A percentile compares a stretch with the other conserved stretches of the same genome.
phyloP scores from a whole-genome alignment of 2,329 filamentous ascomycete genomes.

The Chalara sp. region DNA sequence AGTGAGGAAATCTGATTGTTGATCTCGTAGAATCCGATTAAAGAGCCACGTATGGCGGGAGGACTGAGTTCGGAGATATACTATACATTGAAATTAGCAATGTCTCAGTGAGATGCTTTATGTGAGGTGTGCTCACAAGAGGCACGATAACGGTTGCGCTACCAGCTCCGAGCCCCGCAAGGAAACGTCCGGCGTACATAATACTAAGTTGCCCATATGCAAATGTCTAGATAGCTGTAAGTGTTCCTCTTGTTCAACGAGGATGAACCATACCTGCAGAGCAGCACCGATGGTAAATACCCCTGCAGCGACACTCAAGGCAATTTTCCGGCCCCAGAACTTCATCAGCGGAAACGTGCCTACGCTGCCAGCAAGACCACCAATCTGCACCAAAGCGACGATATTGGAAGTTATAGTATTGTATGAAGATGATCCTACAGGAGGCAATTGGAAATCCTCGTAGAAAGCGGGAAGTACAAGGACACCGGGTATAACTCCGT shows the following conservation, averaged over 20 bases:
- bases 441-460: slow-evolving; percentile 46
- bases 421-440: slow-evolving; percentile 21
- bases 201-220: slow-evolving; percentile 11
- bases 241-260: no score
- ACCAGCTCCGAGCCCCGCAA: slow-evolving; percentile 28
- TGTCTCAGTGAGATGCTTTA: no score
- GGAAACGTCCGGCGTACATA: slow-evolving; percentile 37
- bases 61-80: slow-evolving; percentile 35
- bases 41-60: slow-evolving; percentile 32
- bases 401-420: slow-evolving; percentile 45
- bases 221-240: no score
- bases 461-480: slow-evolving; percentile 49
- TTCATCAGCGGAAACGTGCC: slow-evolving; percentile 38
- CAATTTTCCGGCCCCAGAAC: slow-evolving; percentile 33
- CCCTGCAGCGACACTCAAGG: slow-evolving; percentile 31
- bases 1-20: slow-evolving; percentile 34
- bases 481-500: slow-evolving; percentile 55
- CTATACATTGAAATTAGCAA: slow-evolving; percentile 28
- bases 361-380: slow-evolving; percentile 55
- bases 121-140: slow-evolving; percentile 9
- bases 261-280: slow-evolving; percentile 17
- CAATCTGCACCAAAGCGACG: slow-evolving; percentile 53
- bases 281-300: slow-evolving; percentile 27
- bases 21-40: slow-evolving; percentile 35
- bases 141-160: slow-evolving; percentile 18